These are phyloP conservation scores for Xylaria scruposa DNA, from an alignment of 495 filamentous ascomycete species.

Conservation along the genomic window DNA sequence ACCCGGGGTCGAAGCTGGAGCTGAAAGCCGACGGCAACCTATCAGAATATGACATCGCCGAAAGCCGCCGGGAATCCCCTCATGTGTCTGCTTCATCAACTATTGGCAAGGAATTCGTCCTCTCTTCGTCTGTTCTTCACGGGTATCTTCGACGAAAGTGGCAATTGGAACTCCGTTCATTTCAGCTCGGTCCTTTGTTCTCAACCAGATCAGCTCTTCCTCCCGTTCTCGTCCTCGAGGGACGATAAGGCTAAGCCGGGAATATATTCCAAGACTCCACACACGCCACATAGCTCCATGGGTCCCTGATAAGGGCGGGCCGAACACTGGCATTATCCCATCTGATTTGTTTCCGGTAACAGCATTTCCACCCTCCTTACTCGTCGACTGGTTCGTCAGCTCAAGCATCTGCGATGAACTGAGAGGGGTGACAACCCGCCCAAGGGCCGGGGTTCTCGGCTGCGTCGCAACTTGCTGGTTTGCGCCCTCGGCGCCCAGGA, in stretches of 20 bases:
- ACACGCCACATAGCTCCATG: not conserved
- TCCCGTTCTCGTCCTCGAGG: not conserved
- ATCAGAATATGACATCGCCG: not conserved
- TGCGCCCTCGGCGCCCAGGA: not conserved
- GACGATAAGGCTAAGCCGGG: conserved; percentile 25
- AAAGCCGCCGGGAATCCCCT: not conserved
- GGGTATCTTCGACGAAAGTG: not conserved
- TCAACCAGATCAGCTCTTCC: conserved; percentile 2
- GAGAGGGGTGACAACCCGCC: not conserved
- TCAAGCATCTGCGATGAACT: not conserved
- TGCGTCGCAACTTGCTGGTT: not conserved
- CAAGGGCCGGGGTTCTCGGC: conserved; percentile 5
- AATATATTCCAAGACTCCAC: conserved; percentile 13
- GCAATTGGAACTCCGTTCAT: not conserved
- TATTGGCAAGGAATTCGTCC: not conserved
- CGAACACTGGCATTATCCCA: conserved; percentile 1
- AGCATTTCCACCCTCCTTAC: conserved; percentile 7
- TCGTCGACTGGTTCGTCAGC: conserved; percentile 9
- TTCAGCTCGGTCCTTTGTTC: conserved; percentile 12
- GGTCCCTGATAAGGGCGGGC: conserved; percentile 22
- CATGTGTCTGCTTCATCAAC: not conserved
- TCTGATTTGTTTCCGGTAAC: conserved; percentile 5
- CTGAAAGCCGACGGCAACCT: not conserved
- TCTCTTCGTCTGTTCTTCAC: not conserved
- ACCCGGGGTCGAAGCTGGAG: not conserved